These are phyloP conservation scores for Aspergillus sp. DNA, from an alignment of 2,329 filamentous ascomycete genomes.

Conservation along the genomic window DNA sequence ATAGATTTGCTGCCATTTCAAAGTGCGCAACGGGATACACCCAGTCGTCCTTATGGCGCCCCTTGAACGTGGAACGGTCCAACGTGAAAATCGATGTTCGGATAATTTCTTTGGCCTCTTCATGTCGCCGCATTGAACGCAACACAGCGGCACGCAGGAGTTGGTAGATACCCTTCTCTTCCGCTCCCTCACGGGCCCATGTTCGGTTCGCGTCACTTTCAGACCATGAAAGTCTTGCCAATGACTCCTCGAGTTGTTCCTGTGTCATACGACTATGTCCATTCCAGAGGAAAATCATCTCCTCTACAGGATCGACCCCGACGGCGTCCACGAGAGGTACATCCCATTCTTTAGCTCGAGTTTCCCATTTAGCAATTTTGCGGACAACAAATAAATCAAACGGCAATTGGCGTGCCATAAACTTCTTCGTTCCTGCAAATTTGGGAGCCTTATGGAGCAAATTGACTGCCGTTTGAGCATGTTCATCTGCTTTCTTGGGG, in stretches of 20 bases:
- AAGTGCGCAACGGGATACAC: slow-evolving; percentile 77
- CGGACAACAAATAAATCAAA: slow-evolving; percentile 83
- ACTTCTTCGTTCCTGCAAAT: slow-evolving; percentile 78
- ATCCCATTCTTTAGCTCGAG: slow-evolving; percentile 65
- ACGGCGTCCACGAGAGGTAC: slow-evolving; percentile 76
- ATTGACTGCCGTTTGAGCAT: slow-evolving; percentile 66
- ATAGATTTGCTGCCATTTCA: slow-evolving; percentile 79
- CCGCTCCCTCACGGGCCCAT: slow-evolving; percentile 54
- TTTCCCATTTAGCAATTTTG: slow-evolving; percentile 87
- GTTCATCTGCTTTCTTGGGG: slow-evolving; percentile 49
- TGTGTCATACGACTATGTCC: slow-evolving; percentile 77
- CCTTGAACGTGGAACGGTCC: slow-evolving; percentile 54
- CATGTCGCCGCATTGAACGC: slow-evolving; percentile 61
- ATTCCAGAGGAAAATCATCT: slow-evolving; percentile 95
- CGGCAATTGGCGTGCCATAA: slow-evolving; percentile 86
- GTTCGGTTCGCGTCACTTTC: slow-evolving; percentile 58
- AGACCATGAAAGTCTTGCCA: slow-evolving; percentile 67
- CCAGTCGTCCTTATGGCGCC: slow-evolving; percentile 52
- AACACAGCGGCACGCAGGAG: slow-evolving; percentile 67
- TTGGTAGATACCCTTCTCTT: slow-evolving; percentile 65
- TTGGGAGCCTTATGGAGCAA: slow-evolving; percentile 70
- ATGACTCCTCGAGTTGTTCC: slow-evolving; percentile 62
- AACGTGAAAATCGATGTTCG: slow-evolving; percentile 63
- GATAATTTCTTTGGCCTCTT: slow-evolving; percentile 66
- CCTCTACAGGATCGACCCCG: slow-evolving; percentile 75